Evolutionary conservation across 805 yeast genomes (phyloP).

Genomic region (Millerozyma acaciae): DNA sequence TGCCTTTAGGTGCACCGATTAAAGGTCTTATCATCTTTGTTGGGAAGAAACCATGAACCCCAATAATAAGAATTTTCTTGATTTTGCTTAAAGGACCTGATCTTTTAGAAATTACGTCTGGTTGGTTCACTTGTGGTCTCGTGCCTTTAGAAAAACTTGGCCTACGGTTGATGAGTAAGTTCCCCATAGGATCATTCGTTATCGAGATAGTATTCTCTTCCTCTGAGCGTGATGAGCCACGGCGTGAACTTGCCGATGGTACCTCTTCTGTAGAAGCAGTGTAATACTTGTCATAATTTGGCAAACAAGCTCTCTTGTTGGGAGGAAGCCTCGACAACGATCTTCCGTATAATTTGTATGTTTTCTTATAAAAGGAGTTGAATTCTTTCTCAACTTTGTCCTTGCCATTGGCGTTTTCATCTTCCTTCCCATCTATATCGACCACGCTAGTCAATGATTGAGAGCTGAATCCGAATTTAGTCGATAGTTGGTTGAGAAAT

Average conservation of each 20-base stretch:
- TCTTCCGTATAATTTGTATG: slow-evolving; percentile 37
- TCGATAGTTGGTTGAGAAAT: slow-evolving; percentile 30
- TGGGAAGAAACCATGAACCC: slow-evolving; percentile 97
- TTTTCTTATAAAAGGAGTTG: slow-evolving; percentile 29
- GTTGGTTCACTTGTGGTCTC: slow-evolving; percentile 7
- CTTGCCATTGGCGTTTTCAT: slow-evolving; percentile 7
- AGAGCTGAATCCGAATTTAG: slow-evolving; percentile 32
- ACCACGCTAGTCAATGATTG: slow-evolving; percentile 26
- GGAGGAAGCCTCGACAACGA: slow-evolving; percentile 33
- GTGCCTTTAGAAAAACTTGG: slow-evolving; percentile 7
- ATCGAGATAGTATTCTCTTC: slow-evolving; percentile 34
- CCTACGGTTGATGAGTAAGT: slow-evolving; percentile 33
- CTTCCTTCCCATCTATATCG: slow-evolving; percentile 5
- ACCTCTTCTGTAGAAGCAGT: slow-evolving; percentile 9
- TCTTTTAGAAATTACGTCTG: slow-evolving; percentile 22
- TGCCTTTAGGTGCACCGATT: slow-evolving; percentile 95
- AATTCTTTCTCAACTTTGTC: slow-evolving; percentile 28
- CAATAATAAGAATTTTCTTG: slow-evolving; percentile 73
- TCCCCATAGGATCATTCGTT: slow-evolving; percentile 40
- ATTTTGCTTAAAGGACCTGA: slow-evolving; percentile 30
- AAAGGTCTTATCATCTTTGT: slow-evolving; percentile 77
- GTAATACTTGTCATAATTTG: slow-evolving; percentile 31
- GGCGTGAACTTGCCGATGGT: neutral
- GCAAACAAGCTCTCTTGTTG: slow-evolving; percentile 37
- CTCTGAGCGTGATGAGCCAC: slow-evolving; percentile 9